A percentile compares a stretch with the other conserved stretches of the same genome.
Conservation (phyloP, 139 green algal species). For the Chlamydomonas applanata region DNA sequence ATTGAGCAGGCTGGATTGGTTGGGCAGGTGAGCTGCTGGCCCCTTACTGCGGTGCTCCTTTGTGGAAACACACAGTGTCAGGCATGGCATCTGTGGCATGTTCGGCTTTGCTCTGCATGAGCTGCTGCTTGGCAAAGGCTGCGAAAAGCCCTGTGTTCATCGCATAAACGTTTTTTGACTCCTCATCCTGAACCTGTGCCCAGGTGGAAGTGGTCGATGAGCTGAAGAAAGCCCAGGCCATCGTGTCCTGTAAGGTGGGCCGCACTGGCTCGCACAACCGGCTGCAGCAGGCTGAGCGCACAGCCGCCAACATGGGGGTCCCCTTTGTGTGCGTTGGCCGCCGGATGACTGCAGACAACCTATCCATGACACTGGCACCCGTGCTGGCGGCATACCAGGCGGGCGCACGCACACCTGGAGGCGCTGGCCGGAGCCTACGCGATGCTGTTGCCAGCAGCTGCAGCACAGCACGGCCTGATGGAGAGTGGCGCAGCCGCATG, state of each 20-base stretch:
- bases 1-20: not conserved
- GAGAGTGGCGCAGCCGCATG: not conserved
- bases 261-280: slow-evolving; percentile 15
- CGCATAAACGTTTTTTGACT: too few relatives aligned
- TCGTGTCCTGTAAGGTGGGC: slow-evolving; percentile 18
- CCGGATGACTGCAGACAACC: slow-evolving; percentile 21
- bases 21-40: not conserved
- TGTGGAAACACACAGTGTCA: not conserved
- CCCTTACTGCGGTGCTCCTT: not conserved
- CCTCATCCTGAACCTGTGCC: too few relatives aligned
- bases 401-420: not conserved
- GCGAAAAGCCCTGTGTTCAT: too few relatives aligned
- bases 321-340: slow-evolving; percentile 27
- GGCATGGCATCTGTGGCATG: not conserved
- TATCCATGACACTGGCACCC: not conserved
- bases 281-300: slow-evolving; percentile 26
- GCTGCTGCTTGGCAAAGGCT: too few relatives aligned
- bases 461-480: not conserved
- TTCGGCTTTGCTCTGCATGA: not conserved
- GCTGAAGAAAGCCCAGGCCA: slow-evolving; percentile 6
- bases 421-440: not conserved
- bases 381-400: slow-evolving; percentile 6
- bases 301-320: slow-evolving; percentile 21
- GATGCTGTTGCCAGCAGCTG: not conserved
- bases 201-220: slow-evolving; percentile 19